A percentile compares a stretch with the other conserved stretches of the same genome.
Conservation (phyloP, 192 early-diverging fungal species). For the Gamsiella multidivaricata region DNA sequence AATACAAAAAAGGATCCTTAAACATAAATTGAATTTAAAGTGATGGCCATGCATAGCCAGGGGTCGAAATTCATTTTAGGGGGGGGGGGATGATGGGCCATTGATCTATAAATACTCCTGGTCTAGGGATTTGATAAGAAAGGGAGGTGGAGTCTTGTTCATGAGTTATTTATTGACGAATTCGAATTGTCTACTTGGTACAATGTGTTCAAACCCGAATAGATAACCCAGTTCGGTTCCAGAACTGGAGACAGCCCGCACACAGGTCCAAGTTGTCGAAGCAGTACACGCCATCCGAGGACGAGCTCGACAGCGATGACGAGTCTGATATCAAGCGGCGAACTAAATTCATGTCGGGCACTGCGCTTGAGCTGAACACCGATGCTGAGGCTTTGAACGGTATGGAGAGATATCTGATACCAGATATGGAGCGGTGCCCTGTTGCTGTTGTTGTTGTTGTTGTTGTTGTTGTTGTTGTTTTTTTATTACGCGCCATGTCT, state of each 20-base stretch:
- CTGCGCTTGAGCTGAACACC: constrained; percentile 31
- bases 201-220: neutral
- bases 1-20: neutral
- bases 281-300: constrained; percentile 48
- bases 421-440: no score
- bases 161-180: no score
- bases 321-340: constrained; percentile 8
- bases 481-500: no score
- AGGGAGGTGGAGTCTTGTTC: neutral
- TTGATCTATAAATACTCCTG: constrained; percentile 1
- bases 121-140: neutral
- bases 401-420: no score
- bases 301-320: constrained; percentile 44
- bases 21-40: neutral
- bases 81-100: neutral
- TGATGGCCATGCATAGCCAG: neutral
- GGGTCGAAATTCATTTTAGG: no score
- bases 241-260: constrained; percentile 39
- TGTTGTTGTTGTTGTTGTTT: no score
- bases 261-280: constrained; percentile 49
- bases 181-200: neutral
- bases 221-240: constrained; percentile 37
- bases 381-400: constrained; percentile 14
- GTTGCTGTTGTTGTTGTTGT: no score
- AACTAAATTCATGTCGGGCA: constrained; percentile 24